phyloP scores from a whole-genome alignment of 2,329 filamentous ascomycete genomes.

The Mycogone perniciosa region DNA sequence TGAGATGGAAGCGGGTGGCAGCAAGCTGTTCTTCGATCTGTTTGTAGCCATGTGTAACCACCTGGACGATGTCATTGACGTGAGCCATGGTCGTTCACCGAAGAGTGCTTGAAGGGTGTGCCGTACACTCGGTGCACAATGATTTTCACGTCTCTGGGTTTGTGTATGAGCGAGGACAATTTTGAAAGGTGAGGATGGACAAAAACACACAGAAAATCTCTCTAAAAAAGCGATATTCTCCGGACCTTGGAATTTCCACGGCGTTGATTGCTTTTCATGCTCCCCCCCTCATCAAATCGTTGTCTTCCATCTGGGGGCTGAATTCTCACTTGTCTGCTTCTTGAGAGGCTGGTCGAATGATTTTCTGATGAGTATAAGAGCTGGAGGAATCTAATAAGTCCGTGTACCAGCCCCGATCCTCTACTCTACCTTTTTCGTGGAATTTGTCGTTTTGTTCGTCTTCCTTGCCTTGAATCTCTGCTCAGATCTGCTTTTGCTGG shows the following conservation, averaged over 20 bases:
- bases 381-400: conserved; percentile 33
- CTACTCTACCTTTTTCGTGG: conserved; percentile 23
- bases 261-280: conserved; percentile 33
- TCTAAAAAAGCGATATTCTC: conserved; percentile 19
- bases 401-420: conserved; percentile 21
- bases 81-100: conserved; percentile 61
- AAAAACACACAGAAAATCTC: conserved; percentile 19
- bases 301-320: conserved; percentile 39
- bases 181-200: conserved; percentile 10
- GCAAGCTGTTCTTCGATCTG: conserved; percentile 94
- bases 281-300: conserved; percentile 46
- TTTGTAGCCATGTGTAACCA: conserved; percentile 98
- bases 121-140: conserved; percentile 1
- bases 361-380: conserved; percentile 38
- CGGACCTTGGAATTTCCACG: conserved; percentile 19
- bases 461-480: conserved; percentile 17
- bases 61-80: conserved; percentile 89
- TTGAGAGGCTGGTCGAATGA: conserved; percentile 44
- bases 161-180: conserved; percentile 17
- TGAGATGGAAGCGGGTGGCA: conserved; percentile 89
- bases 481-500: conserved; percentile 22
- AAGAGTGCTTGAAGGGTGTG: conserved; percentile 45
- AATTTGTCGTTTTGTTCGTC: conserved; percentile 15
- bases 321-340: conserved; percentile 39
- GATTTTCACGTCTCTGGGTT: conserved; percentile 19